Evolutionary conservation across 2,329 filamentous ascomycete species (phyloP).

Genomic region (Neocucurbitaria cava): DNA sequence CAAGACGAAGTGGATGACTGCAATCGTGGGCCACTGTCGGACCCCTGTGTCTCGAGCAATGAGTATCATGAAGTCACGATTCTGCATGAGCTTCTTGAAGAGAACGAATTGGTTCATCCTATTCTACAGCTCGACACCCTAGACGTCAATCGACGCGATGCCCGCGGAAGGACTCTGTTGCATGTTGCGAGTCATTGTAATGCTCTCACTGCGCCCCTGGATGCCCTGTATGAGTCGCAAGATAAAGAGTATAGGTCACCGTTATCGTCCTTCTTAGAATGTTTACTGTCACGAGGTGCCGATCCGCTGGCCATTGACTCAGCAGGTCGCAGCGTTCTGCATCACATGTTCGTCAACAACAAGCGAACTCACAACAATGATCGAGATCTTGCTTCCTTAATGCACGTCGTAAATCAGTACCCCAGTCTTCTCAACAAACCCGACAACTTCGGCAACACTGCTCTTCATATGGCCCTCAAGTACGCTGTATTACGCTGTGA

Average conservation of each 20-base stretch:
- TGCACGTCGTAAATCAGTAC: neutral
- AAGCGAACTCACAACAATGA: neutral
- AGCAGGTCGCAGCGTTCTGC: neutral
- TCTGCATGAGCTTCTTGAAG: conserved; percentile 9
- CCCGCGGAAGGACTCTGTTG: conserved; percentile 7
- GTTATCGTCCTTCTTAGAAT: neutral
- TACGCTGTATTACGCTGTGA: neutral
- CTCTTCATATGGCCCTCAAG: conserved; percentile 8
- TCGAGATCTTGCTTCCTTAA: neutral
- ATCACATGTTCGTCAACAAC: neutral
- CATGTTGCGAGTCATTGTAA: neutral
- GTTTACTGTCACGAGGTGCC: neutral
- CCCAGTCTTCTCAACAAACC: conserved; percentile 8
- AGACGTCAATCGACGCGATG: conserved; percentile 8
- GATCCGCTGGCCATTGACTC: neutral
- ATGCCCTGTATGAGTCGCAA: conserved; percentile 5
- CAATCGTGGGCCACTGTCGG: neutral
- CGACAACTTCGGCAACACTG: conserved; percentile 12
- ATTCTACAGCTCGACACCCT: neutral
- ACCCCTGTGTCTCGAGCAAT: neutral
- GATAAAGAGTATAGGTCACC: neutral
- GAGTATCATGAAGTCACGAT: conserved; percentile 2
- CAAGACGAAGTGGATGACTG: neutral
- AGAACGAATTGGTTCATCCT: neutral
- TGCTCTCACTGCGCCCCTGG: conserved; percentile 4